A percentile compares a stretch with the other conserved stretches of the same genome.
phyloP scores from a whole-genome alignment of 2,329 filamentous ascomycete species.

The Pochonia chlamydosporia region DNA sequence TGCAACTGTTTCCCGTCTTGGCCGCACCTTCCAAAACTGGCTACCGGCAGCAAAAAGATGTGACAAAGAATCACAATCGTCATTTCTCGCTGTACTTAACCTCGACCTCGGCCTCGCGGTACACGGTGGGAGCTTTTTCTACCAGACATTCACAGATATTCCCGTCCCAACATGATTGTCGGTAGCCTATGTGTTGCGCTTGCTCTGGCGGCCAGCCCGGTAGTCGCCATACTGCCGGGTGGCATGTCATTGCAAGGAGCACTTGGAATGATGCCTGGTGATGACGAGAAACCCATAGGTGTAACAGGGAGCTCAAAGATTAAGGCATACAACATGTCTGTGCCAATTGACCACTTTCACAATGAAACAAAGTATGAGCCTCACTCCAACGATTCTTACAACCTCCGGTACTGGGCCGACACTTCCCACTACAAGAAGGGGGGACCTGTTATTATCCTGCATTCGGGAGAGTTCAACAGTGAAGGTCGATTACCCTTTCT shows the following conservation, averaged over 20 bases:
- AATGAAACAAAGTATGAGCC: conserved; percentile 74
- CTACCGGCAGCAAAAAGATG: too few species aligned
- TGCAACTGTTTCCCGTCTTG: too few species aligned
- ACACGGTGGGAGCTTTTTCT: too few species aligned
- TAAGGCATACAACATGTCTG: conserved; percentile 27
- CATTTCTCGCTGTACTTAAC: too few species aligned
- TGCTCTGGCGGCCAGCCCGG: neutral
- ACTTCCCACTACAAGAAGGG: conserved; percentile 67
- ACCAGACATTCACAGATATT: too few species aligned
- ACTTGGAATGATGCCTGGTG: neutral
- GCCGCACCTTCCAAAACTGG: too few species aligned
- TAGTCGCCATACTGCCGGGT: neutral
- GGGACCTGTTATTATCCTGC: conserved; percentile 74
- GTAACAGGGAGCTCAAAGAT: conserved; percentile 4
- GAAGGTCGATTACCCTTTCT: conserved; percentile 61
- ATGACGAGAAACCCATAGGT: neutral
- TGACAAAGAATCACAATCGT: too few species aligned
- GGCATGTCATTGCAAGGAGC: neutral
- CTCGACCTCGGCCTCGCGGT: too few species aligned
- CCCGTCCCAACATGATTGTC: neutral
- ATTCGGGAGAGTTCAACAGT: conserved; percentile 64
- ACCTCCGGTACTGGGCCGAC: conserved; percentile 80
- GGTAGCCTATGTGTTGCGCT: neutral
- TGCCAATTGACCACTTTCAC: conserved; percentile 75
- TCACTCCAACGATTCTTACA: conserved; percentile 62